Conservation (phyloP, 2,329 filamentous ascomycete genomes). For the Ophioceras dolichostomum region DNA sequence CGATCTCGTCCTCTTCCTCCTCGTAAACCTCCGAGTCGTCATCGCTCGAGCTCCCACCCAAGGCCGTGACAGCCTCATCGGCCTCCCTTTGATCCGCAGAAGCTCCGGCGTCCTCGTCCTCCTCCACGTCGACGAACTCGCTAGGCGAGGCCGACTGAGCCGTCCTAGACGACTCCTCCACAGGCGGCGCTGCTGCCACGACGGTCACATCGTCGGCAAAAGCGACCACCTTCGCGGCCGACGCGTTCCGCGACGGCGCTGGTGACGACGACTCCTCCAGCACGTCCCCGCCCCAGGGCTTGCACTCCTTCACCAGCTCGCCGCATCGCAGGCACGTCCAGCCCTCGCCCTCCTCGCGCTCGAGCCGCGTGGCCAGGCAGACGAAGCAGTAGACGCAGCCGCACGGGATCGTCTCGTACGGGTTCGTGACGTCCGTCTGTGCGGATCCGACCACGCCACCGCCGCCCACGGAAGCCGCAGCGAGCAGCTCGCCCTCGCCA, state of each 20-base stretch:
- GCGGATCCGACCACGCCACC: conserved; percentile 77
- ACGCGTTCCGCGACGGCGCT: not conserved
- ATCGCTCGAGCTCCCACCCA: conserved; percentile 2
- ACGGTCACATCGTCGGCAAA: conserved; percentile 44
- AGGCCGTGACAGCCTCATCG: not conserved
- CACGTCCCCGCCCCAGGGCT: conserved; percentile 86
- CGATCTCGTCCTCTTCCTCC: conserved; percentile 16
- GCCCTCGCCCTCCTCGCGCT: conserved; percentile 86
- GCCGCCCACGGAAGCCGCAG: conserved; percentile 46
- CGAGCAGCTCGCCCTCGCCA: conserved; percentile 70
- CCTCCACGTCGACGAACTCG: too few relatives aligned
- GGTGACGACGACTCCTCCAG: conserved; percentile 36
- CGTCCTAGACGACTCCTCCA: conserved; percentile 11
- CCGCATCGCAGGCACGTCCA: conserved; percentile 89
- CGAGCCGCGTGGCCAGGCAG: conserved; percentile 79
- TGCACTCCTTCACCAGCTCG: conserved; percentile 70
- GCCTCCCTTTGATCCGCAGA: too few relatives aligned
- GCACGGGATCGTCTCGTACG: conserved; percentile 83
- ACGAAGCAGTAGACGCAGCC: conserved; percentile 94
- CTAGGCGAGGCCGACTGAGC: too few relatives aligned
- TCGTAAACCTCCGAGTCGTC: conserved; percentile 17
- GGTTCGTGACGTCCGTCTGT: conserved; percentile 89
- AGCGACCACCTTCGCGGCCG: conserved; percentile 41
- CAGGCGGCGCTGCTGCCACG: conserved; percentile 15
- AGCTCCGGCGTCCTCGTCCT: too few relatives aligned